Percentiles rank a stretch among this genome's conserved stretches.
Evolutionary conservation across 805 yeast species (phyloP).

Genomic region (Saitoella complicata): DNA sequence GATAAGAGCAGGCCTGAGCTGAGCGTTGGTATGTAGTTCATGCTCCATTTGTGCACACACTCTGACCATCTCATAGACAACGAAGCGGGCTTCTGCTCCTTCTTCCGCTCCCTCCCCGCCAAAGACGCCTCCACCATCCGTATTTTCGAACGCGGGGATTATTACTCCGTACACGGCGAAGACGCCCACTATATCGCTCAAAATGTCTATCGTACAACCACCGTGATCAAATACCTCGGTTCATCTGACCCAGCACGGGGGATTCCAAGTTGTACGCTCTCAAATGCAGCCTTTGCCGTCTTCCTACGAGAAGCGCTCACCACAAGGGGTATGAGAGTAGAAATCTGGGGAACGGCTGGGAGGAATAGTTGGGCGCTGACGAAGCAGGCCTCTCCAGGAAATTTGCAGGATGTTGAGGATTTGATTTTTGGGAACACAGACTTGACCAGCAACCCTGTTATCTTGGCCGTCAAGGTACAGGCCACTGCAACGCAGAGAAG

Average conservation of each 20-base stretch:
- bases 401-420: conserved; percentile 62
- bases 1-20: no score
- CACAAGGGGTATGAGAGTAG: conserved; percentile 59
- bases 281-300: conserved; percentile 54
- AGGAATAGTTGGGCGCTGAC: conserved; percentile 34
- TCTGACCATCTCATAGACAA: no score
- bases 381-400: conserved; percentile 77
- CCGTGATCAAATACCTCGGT: conserved; percentile 47
- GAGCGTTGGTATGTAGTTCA: no score
- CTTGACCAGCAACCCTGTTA: conserved; percentile 34
- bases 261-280: conserved; percentile 54
- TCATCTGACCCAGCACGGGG: conserved; percentile 25
- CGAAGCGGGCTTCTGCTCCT: no score
- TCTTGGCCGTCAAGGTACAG: conserved; percentile 34
- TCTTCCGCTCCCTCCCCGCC: no score
- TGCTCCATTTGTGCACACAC: no score
- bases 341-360: conserved; percentile 45
- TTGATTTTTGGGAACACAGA: conserved; percentile 32
- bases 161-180: conserved; percentile 53
- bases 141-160: conserved; percentile 27
- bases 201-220: conserved; percentile 61
- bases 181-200: conserved; percentile 80
- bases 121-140: no score
- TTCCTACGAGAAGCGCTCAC: conserved; percentile 51
- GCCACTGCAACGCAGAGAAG: conserved; percentile 29